Percentiles rank a stretch among this genome's conserved stretches.
phyloP scores from a whole-genome alignment of 805 yeast genomes.

The Priceomyces melissophilus region DNA sequence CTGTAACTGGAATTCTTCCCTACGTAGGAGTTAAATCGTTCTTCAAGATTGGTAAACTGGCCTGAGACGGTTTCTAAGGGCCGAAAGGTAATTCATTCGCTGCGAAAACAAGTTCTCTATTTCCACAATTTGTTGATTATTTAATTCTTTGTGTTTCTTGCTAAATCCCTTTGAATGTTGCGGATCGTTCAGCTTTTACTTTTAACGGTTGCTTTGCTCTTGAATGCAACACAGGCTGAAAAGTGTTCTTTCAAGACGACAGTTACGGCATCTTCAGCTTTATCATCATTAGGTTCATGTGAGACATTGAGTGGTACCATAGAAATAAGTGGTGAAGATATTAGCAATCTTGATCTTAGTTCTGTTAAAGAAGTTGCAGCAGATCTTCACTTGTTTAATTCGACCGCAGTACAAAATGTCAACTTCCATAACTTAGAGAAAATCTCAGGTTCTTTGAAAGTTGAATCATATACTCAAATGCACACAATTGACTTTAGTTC shows the following conservation, averaged over 20 bases:
- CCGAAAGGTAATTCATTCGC: no score
- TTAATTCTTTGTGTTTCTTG: no score
- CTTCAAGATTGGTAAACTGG: no score
- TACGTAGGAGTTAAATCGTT: no score
- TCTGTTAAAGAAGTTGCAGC: constrained; percentile 26
- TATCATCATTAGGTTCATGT: constrained; percentile 32
- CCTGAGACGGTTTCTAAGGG: no score
- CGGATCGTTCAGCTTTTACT: no score
- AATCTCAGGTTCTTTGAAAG: constrained; percentile 33
- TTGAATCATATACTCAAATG: constrained; percentile 39
- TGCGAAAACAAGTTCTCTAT: no score
- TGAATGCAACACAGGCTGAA: constrained; percentile 10
- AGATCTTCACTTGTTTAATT: constrained; percentile 34
- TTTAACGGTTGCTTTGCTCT: constrained; percentile 1
- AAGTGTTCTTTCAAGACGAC: constrained; percentile 40
- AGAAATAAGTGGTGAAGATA: constrained; percentile 32
- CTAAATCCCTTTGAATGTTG: constrained; percentile 1
- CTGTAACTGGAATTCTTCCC: no score
- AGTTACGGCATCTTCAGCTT: constrained; percentile 36
- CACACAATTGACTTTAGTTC: constrained; percentile 31
- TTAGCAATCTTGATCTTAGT: constrained; percentile 27
- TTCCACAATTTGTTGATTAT: no score
- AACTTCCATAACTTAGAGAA: constrained; percentile 25
- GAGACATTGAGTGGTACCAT: constrained; percentile 41
- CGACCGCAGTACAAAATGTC: constrained; percentile 34